Evolutionary conservation across 345 rosid species (phyloP).

Genomic region (Salix viminalis): DNA sequence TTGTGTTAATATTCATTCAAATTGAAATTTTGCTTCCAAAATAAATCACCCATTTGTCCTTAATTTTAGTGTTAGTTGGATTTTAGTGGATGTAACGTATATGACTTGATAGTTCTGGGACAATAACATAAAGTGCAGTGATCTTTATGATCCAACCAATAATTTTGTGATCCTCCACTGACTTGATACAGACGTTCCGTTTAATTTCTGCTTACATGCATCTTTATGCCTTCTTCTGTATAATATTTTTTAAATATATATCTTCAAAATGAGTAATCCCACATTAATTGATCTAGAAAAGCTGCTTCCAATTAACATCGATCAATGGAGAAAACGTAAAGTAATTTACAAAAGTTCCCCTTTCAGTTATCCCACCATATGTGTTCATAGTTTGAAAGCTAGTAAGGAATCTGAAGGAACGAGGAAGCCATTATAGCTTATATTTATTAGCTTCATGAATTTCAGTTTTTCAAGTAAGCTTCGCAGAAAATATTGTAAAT

Average conservation of each 20-base stretch:
- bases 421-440: not conserved
- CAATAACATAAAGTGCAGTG: constrained; percentile 28
- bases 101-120: constrained; percentile 31
- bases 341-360: not conserved
- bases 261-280: constrained; percentile 1
- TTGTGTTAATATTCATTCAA: not conserved
- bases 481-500: too few relatives aligned
- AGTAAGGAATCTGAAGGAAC: not conserved
- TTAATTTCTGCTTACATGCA: not conserved
- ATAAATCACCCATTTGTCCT: not conserved
- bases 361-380: not conserved
- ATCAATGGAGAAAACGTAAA: not conserved
- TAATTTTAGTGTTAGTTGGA: not conserved
- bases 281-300: not conserved
- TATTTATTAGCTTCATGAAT: not conserved
- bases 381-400: not conserved
- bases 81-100: not conserved
- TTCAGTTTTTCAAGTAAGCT: not conserved
- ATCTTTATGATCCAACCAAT: constrained; percentile 28
- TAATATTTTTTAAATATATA: not conserved
- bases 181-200: not conserved
- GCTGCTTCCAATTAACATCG: not conserved
- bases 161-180: constrained; percentile 25
- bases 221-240: not conserved
- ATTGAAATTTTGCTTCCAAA: not conserved